phyloP scores from a whole-genome alignment of 2,329 filamentous ascomycete species.

The Akanthomyces uredinophilus region DNA sequence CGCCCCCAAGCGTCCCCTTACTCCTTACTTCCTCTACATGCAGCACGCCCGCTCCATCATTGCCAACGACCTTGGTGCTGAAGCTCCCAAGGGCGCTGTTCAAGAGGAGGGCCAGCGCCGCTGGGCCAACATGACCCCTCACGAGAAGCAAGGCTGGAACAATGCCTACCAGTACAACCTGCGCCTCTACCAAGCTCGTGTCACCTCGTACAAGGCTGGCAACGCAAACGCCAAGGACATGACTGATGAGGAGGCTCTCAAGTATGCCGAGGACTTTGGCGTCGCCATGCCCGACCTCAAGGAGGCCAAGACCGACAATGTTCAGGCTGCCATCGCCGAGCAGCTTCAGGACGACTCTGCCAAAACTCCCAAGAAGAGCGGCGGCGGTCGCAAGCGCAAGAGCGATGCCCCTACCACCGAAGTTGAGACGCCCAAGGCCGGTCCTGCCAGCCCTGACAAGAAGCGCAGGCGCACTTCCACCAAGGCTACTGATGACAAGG shows the following conservation, averaged over 20 bases:
- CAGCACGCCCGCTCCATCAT: constrained; percentile 81
- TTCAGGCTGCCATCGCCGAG: constrained; percentile 54
- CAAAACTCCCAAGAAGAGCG: constrained; percentile 56
- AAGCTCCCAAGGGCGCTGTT: constrained; percentile 77
- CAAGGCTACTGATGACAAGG: constrained; percentile 49
- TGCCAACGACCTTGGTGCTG: constrained; percentile 67
- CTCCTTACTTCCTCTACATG: constrained; percentile 93
- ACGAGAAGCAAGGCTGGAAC: constrained; percentile 68
- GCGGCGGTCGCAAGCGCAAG: constrained; percentile 51
- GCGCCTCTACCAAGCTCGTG: constrained; percentile 59
- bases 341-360: constrained; percentile 47
- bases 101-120: constrained; percentile 80
- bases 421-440: constrained; percentile 33
- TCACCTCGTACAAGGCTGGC: constrained; percentile 59
- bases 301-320: constrained; percentile 37
- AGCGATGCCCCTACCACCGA: constrained; percentile 41
- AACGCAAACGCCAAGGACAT: constrained; percentile 56
- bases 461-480: constrained; percentile 55
- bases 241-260: constrained; percentile 54
- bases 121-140: constrained; percentile 72
- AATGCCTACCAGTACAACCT: constrained; percentile 64
- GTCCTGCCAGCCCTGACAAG: constrained; percentile 54
- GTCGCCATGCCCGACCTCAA: constrained; percentile 50
- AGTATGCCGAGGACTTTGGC: constrained; percentile 54
- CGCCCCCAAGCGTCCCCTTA: constrained; percentile 88